Evolutionary conservation across 345 rosid genomes (phyloP), one percentile per base, ranked within the genome.

Genomic region (Erysimum cheiranthoides): DNA sequence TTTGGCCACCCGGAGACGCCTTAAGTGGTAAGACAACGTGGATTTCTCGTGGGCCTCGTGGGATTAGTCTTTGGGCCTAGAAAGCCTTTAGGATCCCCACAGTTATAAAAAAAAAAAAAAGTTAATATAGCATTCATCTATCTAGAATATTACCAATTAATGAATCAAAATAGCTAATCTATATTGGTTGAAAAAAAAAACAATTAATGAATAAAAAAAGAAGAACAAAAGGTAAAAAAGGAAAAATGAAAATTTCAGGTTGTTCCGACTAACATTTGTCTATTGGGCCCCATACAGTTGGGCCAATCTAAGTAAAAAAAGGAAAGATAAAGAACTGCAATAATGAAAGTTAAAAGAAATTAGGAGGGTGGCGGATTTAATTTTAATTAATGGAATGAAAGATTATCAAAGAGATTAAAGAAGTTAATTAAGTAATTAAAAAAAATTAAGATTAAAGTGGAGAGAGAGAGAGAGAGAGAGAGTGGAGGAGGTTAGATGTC

Each of bases 401-500:
- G 64, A 67, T 45, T 40, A 73, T 10, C 0, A 66, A 66, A 45
- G 17, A 8, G 34, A 58, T 75, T 75, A 68, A 61, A 66, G 8
- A 61, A 50, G 13, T 69, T 70, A 31, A 42, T 42, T 21, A 43
- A 27, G 2, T 5, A 54, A 54, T n/a, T n/a, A 38, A 43, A 7
- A 70, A 12, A 18, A 45, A 42, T 4, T 34, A 32, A 12, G 17
- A 63, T 10, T 40, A 78, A 52, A 65, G 65, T 59, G 16, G 70
- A 69, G 75, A 59, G 68, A 75, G 73, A 75, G 52, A n/a, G n/a
- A n/a, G 53, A 47, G 34, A 6, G 4, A 63, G 43, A 67, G n/a
- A 68, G 70, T 61, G 80, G 77, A 75, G 76, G 82, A 72, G 45
- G 83, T 80, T 80, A 72, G 75, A 76, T 76, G 83, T 80, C 80